Base-by-base conservation (phyloP, 257 asterid genomes). In the Gentiana straminea region DNA sequence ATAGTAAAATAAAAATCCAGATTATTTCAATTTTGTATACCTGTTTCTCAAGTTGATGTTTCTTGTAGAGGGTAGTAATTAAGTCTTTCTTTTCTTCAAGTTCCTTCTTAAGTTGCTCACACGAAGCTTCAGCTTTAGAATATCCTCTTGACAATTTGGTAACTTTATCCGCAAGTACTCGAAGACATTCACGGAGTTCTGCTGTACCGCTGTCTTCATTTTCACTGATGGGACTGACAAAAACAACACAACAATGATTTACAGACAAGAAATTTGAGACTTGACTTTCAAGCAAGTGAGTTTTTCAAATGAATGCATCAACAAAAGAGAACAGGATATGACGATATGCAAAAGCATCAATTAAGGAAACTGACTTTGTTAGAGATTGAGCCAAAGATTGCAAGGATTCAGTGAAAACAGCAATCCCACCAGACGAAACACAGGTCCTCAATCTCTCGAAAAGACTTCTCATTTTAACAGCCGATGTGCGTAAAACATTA, bases 11-110 rank as follows among this genome's bases (percentile, higher is more conserved):
- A 10, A 9, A 33, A 48, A 24, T 13, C 2, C 33, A 34, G 9
- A 41, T 5, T 10, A 7, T 1, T 5, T 5, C 7, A 41, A 41
- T 41, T 41, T 50, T 11, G 13, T 3, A 33, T 67, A 83, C 99
- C 99, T 92, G 99, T 74, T 92, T 92, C 75, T 92, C 97, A 35
- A 65, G 89, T 70, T 85, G 95, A 80, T 81, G 91, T 77, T 88
- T 88, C 44, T 70, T 51, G 67, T 92, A 92, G 52, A 92, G 94
- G 1, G 90, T 73, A 76, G 68, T 83, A 46, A 83, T 77, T 76
- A 82, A 60, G 68, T 85, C 95, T 71, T 80, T 83, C 77, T 92
- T 88, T 67, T 92, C 97, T 55, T 82, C 95, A 48, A 88, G 66
- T 67, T 88, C 97, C 79, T 83, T 83, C 7, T 58, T 58, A 9